Evolutionary conservation across 306 rosid genomes (phyloP).

Genomic region (Dryas octopetala): DNA sequence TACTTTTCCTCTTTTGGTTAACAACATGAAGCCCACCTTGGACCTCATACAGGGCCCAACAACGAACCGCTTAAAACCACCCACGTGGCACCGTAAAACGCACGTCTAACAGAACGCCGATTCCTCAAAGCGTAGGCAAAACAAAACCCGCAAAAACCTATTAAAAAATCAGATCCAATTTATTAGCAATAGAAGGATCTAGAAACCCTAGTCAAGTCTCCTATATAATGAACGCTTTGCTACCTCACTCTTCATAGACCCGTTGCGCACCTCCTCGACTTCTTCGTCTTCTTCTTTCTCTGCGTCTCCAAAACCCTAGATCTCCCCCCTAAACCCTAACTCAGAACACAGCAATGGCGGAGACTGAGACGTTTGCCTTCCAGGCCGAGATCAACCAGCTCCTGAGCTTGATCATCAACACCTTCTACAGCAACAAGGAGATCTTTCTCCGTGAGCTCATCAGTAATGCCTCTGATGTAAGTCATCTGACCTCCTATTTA

Average conservation of each 20-base stretch:
- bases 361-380: slow-evolving; percentile 76
- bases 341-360: slow-evolving; percentile 44
- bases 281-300: background rate
- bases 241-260: background rate
- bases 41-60: background rate
- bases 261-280: background rate
- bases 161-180: background rate
- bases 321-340: background rate
- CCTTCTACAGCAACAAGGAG: slow-evolving; percentile 94
- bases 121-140: background rate
- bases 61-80: background rate
- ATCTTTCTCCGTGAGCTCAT: slow-evolving; percentile 85
- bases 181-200: slow-evolving; percentile 55
- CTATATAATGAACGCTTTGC: slow-evolving; percentile 33
- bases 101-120: background rate
- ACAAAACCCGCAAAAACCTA: background rate
- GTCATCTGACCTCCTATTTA: background rate
- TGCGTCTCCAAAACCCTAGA: slow-evolving; percentile 22
- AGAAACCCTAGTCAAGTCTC: slow-evolving; percentile 56
- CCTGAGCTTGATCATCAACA: slow-evolving; percentile 82
- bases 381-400: slow-evolving; percentile 98
- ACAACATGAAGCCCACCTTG: background rate
- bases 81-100: background rate
- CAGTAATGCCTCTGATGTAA: slow-evolving; percentile 78
- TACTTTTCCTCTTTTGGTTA: background rate